These are phyloP conservation scores for Leccinum arenicola DNA, from an alignment of 768 basidiomycete genomes.

Conservation along the genomic window DNA sequence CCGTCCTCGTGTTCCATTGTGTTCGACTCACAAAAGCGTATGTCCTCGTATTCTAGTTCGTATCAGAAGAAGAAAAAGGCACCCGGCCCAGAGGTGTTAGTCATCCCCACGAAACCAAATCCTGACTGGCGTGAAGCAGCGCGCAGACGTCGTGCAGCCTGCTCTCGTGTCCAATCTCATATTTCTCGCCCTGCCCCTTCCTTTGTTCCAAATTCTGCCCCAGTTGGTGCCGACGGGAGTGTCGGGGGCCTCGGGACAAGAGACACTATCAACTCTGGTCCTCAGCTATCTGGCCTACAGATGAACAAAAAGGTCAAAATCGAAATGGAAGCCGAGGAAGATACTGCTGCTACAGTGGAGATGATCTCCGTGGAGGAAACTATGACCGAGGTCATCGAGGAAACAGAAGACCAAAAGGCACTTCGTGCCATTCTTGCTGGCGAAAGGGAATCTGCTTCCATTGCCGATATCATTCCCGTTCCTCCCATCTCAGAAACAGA, in stretches of 20 bases:
- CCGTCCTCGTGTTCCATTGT: conserved; percentile 30
- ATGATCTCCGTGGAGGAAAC: conserved; percentile 11
- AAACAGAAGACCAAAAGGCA: conserved; percentile 78
- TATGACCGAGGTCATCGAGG: conserved; percentile 37
- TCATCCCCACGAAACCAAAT: conserved; percentile 85
- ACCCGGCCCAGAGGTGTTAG: conserved; percentile 52
- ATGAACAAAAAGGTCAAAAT: conserved; percentile 34
- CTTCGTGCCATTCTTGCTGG: conserved; percentile 74
- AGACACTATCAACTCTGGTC: conserved; percentile 76
- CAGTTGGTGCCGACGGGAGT: conserved; percentile 65
- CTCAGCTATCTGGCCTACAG: conserved; percentile 68
- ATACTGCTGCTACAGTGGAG: conserved; percentile 11
- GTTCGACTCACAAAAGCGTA: conserved; percentile 72
- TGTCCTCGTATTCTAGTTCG: conserved; percentile 33
- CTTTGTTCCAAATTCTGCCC: conserved; percentile 64
- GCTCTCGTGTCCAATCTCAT: conserved; percentile 11
- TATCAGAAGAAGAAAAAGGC: conserved; percentile 37
- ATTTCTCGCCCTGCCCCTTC: conserved; percentile 26
- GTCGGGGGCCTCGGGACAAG: conserved; percentile 74
- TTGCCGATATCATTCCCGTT: conserved; percentile 62
- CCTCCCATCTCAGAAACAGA: conserved; percentile 72
- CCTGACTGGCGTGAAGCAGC: conserved; percentile 87
- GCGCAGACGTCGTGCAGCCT: conserved; percentile 47
- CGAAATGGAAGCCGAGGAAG: conserved; percentile 34
- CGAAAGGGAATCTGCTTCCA: conserved; percentile 34